Conservation (phyloP, 1,284 basidiomycete genomes). For the Heterobasidion parviporum region DNA sequence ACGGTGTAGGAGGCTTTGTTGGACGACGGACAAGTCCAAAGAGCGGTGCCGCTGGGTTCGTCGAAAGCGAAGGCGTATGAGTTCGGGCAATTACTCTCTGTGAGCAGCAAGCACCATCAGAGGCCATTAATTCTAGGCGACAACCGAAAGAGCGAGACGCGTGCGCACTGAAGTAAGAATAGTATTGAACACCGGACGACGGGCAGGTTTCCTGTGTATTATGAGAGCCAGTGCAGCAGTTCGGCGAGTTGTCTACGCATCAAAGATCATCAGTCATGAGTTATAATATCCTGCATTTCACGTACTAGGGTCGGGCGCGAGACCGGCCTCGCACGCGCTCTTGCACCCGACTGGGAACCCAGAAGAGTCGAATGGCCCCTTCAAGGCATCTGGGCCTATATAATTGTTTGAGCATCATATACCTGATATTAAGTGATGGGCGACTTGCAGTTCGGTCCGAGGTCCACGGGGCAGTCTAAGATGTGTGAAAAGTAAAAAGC, state of each 20-base stretch:
- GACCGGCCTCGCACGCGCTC: conserved; percentile 48
- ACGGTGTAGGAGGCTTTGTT: conserved; percentile 32
- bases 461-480: conserved; percentile 38
- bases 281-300: not conserved
- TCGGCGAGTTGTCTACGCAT: conserved; percentile 22
- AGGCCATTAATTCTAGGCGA: no score
- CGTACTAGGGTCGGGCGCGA: conserved; percentile 29
- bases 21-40: conserved; percentile 33
- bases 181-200: conserved; percentile 29
- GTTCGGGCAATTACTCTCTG: conserved; percentile 37
- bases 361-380: conserved; percentile 42
- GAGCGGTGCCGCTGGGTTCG: conserved; percentile 35
- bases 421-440: conserved; percentile 13
- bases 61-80: conserved; percentile 45
- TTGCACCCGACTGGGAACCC: conserved; percentile 51
- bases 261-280: not conserved
- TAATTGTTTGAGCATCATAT: conserved; percentile 28
- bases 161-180: conserved; percentile 37
- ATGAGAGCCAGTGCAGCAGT: conserved; percentile 37
- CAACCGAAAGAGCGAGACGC: no score
- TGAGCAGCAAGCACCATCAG: not conserved
- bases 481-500: not conserved
- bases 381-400: conserved; percentile 39
- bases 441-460: conserved; percentile 35
- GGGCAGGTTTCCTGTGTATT: conserved; percentile 35